Percentiles rank a stretch among this genome's conserved stretches.
Evolutionary conservation across 1,284 basidiomycete genomes (phyloP).

Genomic region (Microbotryum lychnidis-dioicae): DNA sequence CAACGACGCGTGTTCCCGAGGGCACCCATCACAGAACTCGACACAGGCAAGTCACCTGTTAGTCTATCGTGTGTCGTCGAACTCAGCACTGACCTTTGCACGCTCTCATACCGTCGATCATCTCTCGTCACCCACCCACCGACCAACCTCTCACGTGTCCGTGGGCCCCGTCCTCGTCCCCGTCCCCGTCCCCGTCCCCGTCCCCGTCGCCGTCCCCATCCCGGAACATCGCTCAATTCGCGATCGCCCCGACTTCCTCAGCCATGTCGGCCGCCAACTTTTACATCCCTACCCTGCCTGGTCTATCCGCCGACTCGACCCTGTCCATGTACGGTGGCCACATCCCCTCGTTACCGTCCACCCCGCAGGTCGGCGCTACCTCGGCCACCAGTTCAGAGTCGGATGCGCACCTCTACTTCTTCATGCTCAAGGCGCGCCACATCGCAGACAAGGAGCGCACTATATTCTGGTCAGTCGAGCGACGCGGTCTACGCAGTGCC

Average conservation of each 20-base stretch:
- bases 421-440: constrained; percentile 79
- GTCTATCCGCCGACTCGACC: constrained; percentile 29
- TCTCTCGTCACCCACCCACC: too few relatives aligned
- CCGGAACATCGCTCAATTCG: not conserved
- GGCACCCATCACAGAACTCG: not conserved
- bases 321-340: constrained; percentile 37
- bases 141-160: not conserved
- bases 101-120: not conserved
- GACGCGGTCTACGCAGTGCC: too few relatives aligned
- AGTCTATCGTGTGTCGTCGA: too few relatives aligned
- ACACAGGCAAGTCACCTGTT: not conserved
- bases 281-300: constrained; percentile 34
- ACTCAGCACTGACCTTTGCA: not conserved
- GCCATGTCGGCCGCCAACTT: constrained; percentile 31
- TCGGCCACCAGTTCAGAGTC: constrained; percentile 17
- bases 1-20: too few relatives aligned
- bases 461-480: constrained; percentile 70
- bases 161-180: not conserved
- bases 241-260: not conserved
- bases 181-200: not conserved
- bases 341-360: constrained; percentile 32
- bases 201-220: not conserved
- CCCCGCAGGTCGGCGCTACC: constrained; percentile 18
- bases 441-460: constrained; percentile 78
- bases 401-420: constrained; percentile 77